Conservation (phyloP, 352 stramenopile species). For the Pelagophyceae sp. region DNA sequence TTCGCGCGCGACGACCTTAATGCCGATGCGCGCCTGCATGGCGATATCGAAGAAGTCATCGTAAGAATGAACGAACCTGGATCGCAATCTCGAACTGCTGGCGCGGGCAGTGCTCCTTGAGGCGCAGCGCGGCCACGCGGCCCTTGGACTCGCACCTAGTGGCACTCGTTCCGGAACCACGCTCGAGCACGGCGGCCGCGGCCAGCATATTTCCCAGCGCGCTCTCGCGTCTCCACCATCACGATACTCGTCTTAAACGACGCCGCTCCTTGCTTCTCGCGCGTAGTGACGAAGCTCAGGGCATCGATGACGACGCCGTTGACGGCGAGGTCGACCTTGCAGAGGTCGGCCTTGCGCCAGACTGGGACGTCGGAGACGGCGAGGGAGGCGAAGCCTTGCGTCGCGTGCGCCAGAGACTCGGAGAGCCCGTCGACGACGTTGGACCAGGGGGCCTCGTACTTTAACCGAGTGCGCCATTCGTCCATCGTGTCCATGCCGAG, state of each 20-base stretch:
- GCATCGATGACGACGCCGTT: conserved; percentile 30
- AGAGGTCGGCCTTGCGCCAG: conserved; percentile 51
- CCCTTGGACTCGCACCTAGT: conserved; percentile 62
- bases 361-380: conserved; percentile 62
- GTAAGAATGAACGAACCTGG: too few relatives aligned
- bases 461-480: conserved; percentile 77
- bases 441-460: conserved; percentile 88
- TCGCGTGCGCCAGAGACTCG: conserved; percentile 91
- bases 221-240: too few relatives aligned
- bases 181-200: too few relatives aligned
- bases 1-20: conserved; percentile 92
- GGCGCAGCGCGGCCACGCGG: conserved; percentile 78
- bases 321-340: conserved; percentile 45
- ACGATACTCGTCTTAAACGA: too few relatives aligned
- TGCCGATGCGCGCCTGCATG: conserved; percentile 86
- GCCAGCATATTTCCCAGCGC: too few relatives aligned
- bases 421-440: conserved; percentile 80
- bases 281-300: conserved; percentile 91
- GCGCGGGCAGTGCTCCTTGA: conserved; percentile 67
- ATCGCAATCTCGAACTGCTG: conserved; percentile 98
- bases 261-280: too few relatives aligned
- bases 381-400: conserved; percentile 84
- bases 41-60: conserved; percentile 98
- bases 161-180: too few relatives aligned
- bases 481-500: conserved; percentile 40